Evolutionary conservation across 331 rosid species (phyloP).

Genomic region (Cydonia oblonga): DNA sequence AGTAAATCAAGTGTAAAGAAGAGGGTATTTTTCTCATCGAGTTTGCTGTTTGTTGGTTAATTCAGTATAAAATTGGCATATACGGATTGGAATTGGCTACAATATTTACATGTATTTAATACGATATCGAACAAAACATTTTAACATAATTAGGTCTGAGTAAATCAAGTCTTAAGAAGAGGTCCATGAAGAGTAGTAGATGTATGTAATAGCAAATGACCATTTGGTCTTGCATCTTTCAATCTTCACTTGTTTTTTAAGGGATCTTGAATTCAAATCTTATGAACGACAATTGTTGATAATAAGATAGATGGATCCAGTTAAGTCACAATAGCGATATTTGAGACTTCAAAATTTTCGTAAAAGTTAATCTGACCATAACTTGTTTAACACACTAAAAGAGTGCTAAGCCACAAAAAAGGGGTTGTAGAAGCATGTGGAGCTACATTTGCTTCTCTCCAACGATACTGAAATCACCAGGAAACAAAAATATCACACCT

Average conservation of each 20-base stretch:
- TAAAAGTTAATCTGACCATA: background rate
- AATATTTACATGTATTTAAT: no score
- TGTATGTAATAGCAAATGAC: background rate
- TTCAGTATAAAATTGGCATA: no score
- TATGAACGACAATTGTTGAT: no score
- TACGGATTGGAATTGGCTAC: no score
- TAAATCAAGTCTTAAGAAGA: background rate
- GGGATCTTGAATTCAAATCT: background rate
- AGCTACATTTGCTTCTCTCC: background rate
- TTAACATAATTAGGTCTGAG: no score
- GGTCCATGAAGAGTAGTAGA: background rate
- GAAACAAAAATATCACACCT: background rate
- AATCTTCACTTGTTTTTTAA: no score
- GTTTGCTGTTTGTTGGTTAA: no score
- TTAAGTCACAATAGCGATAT: background rate
- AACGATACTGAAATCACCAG: background rate
- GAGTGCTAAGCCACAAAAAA: background rate
- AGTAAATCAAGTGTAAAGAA: no score
- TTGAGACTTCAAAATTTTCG: background rate
- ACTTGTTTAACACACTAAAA: background rate
- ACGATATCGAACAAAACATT: no score
- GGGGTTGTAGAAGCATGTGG: background rate
- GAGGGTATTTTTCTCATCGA: no score
- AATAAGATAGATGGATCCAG: background rate
- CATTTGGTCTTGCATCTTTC: background rate